Conservation (phyloP, 495 filamentous ascomycete species). For the Hypoxylon fuscum region DNA sequence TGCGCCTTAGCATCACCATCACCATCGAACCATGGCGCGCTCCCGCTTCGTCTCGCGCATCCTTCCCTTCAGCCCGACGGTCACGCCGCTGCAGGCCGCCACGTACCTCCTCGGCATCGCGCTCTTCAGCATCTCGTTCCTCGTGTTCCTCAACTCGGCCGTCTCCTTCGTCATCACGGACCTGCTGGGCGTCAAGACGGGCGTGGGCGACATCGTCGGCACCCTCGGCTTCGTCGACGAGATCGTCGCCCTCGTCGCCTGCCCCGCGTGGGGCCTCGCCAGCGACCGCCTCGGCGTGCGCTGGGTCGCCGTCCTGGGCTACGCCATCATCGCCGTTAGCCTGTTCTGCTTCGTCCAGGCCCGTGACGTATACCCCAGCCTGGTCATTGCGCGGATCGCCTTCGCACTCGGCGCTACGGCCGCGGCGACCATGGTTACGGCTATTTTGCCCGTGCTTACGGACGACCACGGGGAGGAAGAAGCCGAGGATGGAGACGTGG, state of each 20-base stretch:
- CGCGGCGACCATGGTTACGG: slow-evolving; percentile 95
- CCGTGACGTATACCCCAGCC: slow-evolving; percentile 85
- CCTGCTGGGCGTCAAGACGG: slow-evolving; percentile 76
- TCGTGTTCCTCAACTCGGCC: slow-evolving; percentile 95
- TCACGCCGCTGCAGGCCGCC: slow-evolving; percentile 75
- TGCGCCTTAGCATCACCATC: background rate
- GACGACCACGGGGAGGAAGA: slow-evolving; percentile 47
- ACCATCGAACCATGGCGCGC: slow-evolving; percentile 24
- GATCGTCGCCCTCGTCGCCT: slow-evolving; percentile 87
- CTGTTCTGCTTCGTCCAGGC: slow-evolving; percentile 86
- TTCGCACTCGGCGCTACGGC: slow-evolving; percentile 93
- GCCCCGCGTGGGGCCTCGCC: slow-evolving; percentile 90
- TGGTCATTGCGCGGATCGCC: slow-evolving; percentile 83
- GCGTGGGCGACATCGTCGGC: slow-evolving; percentile 89
- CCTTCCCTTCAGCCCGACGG: slow-evolving; percentile 64
- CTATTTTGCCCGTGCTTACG: slow-evolving; percentile 88
- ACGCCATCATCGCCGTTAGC: slow-evolving; percentile 77
- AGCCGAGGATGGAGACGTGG: slow-evolving; percentile 13
- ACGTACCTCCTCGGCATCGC: slow-evolving; percentile 91
- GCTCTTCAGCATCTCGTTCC: slow-evolving; percentile 94
- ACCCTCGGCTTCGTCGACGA: slow-evolving; percentile 97
- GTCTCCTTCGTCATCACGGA: slow-evolving; percentile 95
- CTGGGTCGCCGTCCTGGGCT: slow-evolving; percentile 80
- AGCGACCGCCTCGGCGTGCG: slow-evolving; percentile 89
- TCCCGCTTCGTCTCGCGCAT: slow-evolving; percentile 50